Evolutionary conservation across 192 early-diverging fungal species (phyloP), one percentile per base, ranked within the genome.

Genomic region (Coemansia aciculifera): DNA sequence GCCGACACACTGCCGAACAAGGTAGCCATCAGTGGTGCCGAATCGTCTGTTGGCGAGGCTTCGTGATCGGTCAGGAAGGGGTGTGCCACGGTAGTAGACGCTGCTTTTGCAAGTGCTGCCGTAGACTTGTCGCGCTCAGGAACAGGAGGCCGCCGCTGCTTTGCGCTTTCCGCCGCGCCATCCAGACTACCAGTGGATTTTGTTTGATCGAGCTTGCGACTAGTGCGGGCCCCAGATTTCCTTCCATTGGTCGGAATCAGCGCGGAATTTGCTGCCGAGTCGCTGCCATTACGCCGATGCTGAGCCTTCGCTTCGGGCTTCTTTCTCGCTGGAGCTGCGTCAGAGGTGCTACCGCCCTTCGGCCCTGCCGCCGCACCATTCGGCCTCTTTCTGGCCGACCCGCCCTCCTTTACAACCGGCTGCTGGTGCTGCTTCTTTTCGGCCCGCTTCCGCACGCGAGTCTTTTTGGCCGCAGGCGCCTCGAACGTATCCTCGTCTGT

Each of bases 221-320:
- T 83, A 1, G 81, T 75, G 36, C 81, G 81, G 29, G 81, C 43
- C 15, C 81, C 81, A 3, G 72, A 23, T 57, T 83, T 83, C 32
- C 81, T 63, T 19, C 81, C 81, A 48, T 83, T 83, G 5, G 75
- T 61, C 12, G 81, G 81, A 17, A 78, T 71, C 40, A 69, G 75
- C 46, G 69, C 59, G 8, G n/a, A 5, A 24, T 71, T 71, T 13
- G 56, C 46, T 24, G 61, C 44, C 23, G 51, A 38, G 19, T 66
- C 78, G 62, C 70, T 76, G 71, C 59, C 54, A 42, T 27, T 68
- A 11, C 62, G 62, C 13, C 66, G 63, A 32, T 81, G 67, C 52
- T 73, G 74, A 1, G 48, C 44, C 59, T 72, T 76, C 5, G 49
- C 27, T 1, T 81, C 75, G 0, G 57, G 11, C 43, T 70, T 78